These are phyloP conservation scores for Chlamydomonas sphaeroides DNA, from an alignment of 139 green algal species.

Conservation along the genomic window DNA sequence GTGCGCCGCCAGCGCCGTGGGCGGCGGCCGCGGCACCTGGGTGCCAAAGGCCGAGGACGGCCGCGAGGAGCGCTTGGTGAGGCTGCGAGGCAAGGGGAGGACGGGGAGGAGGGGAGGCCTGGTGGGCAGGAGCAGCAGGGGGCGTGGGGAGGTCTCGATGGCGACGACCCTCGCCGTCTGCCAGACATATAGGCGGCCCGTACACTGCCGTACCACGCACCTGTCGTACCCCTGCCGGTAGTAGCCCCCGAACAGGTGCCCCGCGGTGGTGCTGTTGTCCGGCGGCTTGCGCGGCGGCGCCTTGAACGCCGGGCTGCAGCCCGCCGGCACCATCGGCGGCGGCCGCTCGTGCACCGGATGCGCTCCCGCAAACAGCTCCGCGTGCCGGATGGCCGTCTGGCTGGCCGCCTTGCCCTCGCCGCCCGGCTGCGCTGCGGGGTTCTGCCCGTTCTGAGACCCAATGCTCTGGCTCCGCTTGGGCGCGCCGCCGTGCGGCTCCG, in stretches of 20 bases:
- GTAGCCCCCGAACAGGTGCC: conserved; percentile 30
- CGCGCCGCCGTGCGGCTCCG: no score
- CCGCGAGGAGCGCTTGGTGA: not conserved
- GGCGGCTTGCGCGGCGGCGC: conserved; percentile 2
- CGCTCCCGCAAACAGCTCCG: conserved; percentile 21
- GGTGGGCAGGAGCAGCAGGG: not conserved
- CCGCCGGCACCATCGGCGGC: not conserved
- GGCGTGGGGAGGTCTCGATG: no score
- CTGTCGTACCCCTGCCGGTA: conserved; percentile 26
- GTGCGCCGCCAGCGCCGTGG: not conserved
- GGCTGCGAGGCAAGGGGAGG: conserved; percentile 1
- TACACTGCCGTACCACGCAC: not conserved
- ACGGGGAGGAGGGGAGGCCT: not conserved
- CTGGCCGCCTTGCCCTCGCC: not conserved
- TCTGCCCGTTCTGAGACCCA: no score
- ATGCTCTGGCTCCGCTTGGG: not conserved
- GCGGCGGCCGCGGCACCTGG: not conserved
- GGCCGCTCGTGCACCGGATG: not conserved
- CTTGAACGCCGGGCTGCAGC: conserved; percentile 2
- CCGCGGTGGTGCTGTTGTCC: not conserved
- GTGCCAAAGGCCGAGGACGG: conserved; percentile 4
- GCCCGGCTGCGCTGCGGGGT: not conserved
- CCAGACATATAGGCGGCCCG: no score
- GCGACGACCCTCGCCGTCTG: no score
- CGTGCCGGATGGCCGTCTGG: not conserved